Evolutionary conservation across 202 grass and related monocot species (phyloP).

Genomic region (Bolboschoenoplectus hybrid): DNA sequence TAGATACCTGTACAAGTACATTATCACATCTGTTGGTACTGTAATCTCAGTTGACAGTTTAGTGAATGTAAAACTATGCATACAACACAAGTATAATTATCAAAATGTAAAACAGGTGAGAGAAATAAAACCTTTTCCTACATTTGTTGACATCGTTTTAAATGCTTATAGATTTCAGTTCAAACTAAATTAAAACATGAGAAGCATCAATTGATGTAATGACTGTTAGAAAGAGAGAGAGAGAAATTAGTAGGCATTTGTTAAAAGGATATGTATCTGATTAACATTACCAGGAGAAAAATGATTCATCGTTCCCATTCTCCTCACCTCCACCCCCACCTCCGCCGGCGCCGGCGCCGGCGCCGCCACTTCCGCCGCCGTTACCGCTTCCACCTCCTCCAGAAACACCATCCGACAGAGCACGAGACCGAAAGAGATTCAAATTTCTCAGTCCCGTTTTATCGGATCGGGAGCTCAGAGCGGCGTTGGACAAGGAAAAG

Average conservation of each 20-base stretch:
- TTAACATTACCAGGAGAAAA: constrained; percentile 45
- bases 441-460: constrained; percentile 3
- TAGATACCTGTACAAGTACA: constrained; percentile 57
- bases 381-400: constrained; percentile 27
- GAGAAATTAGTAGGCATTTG: neutral
- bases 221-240: neutral
- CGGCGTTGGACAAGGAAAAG: neutral
- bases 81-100: neutral
- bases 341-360: neutral
- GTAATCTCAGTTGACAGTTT: constrained; percentile 1
- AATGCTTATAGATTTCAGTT: neutral
- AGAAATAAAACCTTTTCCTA: neutral
- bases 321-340: constrained; percentile 16
- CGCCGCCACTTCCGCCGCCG: neutral
- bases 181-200: neutral
- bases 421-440: constrained; percentile 16
- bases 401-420: constrained; percentile 26
- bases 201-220: neutral
- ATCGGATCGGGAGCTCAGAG: constrained; percentile 21
- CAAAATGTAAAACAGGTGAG: neutral
- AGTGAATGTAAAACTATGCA: neutral
- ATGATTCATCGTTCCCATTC: constrained; percentile 40
- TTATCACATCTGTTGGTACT: neutral
- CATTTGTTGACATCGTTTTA: neutral
- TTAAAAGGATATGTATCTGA: neutral